Base-by-base conservation (phyloP, 1,284 basidiomycete genomes). In the Ustilago hordei region DNA sequence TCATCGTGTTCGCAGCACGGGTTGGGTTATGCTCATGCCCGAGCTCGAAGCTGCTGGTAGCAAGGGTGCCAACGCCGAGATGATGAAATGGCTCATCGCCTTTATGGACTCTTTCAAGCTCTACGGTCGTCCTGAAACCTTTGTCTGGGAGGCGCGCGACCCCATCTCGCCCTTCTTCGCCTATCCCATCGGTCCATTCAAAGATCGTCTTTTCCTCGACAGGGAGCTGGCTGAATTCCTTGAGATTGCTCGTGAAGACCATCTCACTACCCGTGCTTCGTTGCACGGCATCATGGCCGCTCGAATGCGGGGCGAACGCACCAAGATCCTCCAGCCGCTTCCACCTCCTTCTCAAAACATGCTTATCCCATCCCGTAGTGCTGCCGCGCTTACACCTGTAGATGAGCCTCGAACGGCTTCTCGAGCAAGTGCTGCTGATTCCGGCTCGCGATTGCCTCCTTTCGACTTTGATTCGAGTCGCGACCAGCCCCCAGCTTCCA, bases 21-120 rank as follows among this genome's bases (percentile, higher is more conserved):
- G 85, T 19, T 85, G 81, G 81, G 87, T 87, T 5, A 86, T 87
- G 66, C 82, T 88, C 34, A 84, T 88, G 54, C 87, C 88, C 8
- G 83, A 85, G 38, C 64, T 78, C 61, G 79, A 81, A 19, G 67
- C 61, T 58, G 93, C 95, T 80, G 93, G 92, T 13, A 96, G 93
- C 93, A 83, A 85, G 53, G 86, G 86, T 13, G 81, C 84, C 39
- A 83, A 80, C 28, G 89, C 90, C 53, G 95, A 95, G 86, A 96
- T 98, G 94, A 89, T 98, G 78, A 93, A 92, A 85, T 99, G 96
- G 95, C 88, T 97, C 60, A 91, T 95, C 67, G 94, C 80, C 35
- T 82, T 85, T 35, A 85, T 85, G 83, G 84, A 85, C 31, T 86
- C 84, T 36, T 87, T 87, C 67, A 78, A 76, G 36, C 81, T 85